Conservation (phyloP, 306 rosid species). For the Trifolium subterraneum region DNA sequence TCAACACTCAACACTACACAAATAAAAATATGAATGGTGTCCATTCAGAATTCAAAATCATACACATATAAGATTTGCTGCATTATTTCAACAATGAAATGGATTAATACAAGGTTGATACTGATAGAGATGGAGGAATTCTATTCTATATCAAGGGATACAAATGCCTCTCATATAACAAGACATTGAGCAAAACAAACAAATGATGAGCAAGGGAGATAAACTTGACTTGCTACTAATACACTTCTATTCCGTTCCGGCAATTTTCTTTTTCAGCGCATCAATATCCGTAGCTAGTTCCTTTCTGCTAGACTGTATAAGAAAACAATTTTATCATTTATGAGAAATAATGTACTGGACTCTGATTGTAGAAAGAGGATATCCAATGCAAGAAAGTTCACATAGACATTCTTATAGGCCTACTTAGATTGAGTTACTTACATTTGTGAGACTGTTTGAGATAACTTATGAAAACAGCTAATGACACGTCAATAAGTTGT, state of each 20-base stretch:
- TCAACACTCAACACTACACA: not conserved
- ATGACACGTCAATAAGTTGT: too few relatives aligned
- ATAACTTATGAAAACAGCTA: too few relatives aligned
- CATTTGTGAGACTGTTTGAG: too few relatives aligned
- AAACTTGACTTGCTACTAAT: slow-evolving; percentile 37
- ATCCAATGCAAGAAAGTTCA: slow-evolving; percentile 1
- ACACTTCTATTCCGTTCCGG: slow-evolving; percentile 76
- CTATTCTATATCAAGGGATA: slow-evolving; percentile 58
- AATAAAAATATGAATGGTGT: slow-evolving; percentile 2
- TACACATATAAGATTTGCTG: slow-evolving; percentile 47
- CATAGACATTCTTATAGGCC: not conserved
- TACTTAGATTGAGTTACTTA: too few relatives aligned
- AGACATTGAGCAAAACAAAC: slow-evolving; percentile 47
- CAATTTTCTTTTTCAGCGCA: slow-evolving; percentile 85
- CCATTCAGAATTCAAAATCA: slow-evolving; percentile 38
- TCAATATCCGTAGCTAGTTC: slow-evolving; percentile 90
- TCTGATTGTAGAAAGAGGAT: slow-evolving; percentile 10
- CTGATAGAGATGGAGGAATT: slow-evolving; percentile 45
- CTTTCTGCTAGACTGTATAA: slow-evolving; percentile 86
- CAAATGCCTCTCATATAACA: slow-evolving; percentile 56
- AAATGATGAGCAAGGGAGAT: slow-evolving; percentile 43
- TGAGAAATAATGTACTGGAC: not conserved
- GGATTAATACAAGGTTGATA: slow-evolving; percentile 49
- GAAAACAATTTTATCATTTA: slow-evolving; percentile 29
- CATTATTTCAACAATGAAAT: slow-evolving; percentile 50